Evolutionary conservation across 148 eudicot genomes (phyloP).

Genomic region (Cornus suecica): DNA sequence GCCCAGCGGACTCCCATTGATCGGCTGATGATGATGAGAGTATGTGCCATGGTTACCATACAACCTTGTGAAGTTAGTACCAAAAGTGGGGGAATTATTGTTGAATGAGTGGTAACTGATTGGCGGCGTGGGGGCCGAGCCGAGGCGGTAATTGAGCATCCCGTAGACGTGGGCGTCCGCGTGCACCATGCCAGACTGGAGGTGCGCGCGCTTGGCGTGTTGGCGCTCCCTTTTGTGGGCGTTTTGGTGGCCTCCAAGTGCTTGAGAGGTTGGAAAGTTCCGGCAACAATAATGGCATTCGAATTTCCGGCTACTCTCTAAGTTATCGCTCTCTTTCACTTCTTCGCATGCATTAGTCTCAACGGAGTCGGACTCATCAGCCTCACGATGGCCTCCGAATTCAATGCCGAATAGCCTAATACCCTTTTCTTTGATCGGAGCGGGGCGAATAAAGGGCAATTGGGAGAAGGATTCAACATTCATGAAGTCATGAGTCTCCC

Average conservation of each 20-base stretch:
- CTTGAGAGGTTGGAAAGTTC: constrained; percentile 94
- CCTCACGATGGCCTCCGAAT: constrained; percentile 27
- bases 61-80: constrained; percentile 12
- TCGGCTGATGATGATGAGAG: constrained; percentile 32
- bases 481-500: constrained; percentile 88
- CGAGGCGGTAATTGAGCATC: constrained; percentile 30
- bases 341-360: background rate
- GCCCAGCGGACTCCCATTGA: constrained; percentile 68
- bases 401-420: constrained; percentile 85
- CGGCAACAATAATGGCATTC: constrained; percentile 93
- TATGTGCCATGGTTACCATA: constrained; percentile 17
- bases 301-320: constrained; percentile 51
- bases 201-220: constrained; percentile 77
- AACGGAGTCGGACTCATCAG: constrained; percentile 3
- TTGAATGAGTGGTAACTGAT: constrained; percentile 16
- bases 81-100: constrained; percentile 3
- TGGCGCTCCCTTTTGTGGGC: constrained; percentile 95
- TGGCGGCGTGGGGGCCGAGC: constrained; percentile 24
- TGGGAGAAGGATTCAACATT: constrained; percentile 93
- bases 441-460: constrained; percentile 76
- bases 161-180: constrained; percentile 35
- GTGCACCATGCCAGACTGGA: constrained; percentile 52
- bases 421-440: constrained; percentile 34
- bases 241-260: constrained; percentile 96
- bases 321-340: constrained; percentile 1